These are phyloP conservation scores for Rehmannia glutinosa DNA, from an alignment of 257 asterid species.

Conservation along the genomic window DNA sequence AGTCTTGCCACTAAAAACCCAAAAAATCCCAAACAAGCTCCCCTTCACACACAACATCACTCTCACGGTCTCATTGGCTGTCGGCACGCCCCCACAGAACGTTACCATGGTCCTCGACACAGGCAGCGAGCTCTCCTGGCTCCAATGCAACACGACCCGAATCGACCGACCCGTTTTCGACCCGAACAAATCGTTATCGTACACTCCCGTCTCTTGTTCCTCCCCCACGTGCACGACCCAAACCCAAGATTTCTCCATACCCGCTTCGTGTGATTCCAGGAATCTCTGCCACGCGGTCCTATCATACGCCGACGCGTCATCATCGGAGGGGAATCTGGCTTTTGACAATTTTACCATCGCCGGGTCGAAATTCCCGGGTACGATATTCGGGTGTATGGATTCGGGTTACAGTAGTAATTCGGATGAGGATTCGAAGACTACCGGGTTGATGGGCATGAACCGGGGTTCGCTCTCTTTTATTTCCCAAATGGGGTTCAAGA, in stretches of 20 bases:
- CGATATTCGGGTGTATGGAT: conserved; percentile 84
- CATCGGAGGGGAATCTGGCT: conserved; percentile 78
- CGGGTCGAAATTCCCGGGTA: conserved; percentile 57
- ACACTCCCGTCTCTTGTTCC: conserved; percentile 62
- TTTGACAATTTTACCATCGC: conserved; percentile 50
- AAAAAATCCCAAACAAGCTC: conserved; percentile 43
- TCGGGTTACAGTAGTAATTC: conserved; percentile 64
- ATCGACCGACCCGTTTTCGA: conserved; percentile 41
- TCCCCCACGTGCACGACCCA: conserved; percentile 74
- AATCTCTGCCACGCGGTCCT: conserved; percentile 79
- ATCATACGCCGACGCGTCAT: conserved; percentile 74
- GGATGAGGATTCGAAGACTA: conserved; percentile 67
- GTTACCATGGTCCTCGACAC: conserved; percentile 95
- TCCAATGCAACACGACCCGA: conserved; percentile 62
- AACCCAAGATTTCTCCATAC: conserved; percentile 84
- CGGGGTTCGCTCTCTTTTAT: conserved; percentile 80
- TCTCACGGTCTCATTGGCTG: conserved; percentile 72
- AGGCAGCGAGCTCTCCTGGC: conserved; percentile 95
- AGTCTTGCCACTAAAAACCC: conserved; percentile 58
- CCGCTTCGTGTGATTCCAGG: conserved; percentile 75
- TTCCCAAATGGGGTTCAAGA: conserved; percentile 79
- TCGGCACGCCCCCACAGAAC: conserved; percentile 86
- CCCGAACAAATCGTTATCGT: conserved; percentile 50
- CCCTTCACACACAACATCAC: conserved; percentile 89
- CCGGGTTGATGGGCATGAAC: conserved; percentile 95